Evolutionary conservation across 2,329 filamentous ascomycete genomes (phyloP).

Genomic region (Ophiostoma tasmaniense): DNA sequence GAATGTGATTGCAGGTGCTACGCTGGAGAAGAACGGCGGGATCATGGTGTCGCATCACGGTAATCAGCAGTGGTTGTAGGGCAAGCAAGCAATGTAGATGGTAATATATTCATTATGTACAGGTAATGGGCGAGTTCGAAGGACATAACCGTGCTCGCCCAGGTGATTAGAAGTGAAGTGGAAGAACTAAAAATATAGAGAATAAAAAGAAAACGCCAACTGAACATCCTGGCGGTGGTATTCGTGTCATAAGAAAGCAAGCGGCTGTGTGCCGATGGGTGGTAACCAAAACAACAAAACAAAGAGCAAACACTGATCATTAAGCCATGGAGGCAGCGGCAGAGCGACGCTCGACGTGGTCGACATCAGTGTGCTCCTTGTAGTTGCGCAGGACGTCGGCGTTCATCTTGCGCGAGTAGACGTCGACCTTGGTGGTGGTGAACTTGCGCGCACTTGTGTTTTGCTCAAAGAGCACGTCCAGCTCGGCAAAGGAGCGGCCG

Average conservation of each 20-base stretch:
- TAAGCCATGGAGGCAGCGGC: not conserved
- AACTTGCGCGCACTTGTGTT: constrained; percentile 66
- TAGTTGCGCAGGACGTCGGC: constrained; percentile 41
- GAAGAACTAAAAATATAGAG: not conserved
- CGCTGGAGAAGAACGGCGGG: constrained; percentile 27
- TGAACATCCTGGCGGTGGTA: not conserved
- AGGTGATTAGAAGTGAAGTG: not conserved
- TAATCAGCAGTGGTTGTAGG: not conserved
- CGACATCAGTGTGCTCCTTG: constrained; percentile 32
- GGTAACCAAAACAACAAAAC: not conserved
- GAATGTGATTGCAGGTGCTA: not conserved
- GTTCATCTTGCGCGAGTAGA: constrained; percentile 45
- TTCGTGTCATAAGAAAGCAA: not conserved
- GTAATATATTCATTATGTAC: constrained; percentile 1
- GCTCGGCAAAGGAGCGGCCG: constrained; percentile 75
- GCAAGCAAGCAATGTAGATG: constrained; percentile 28
- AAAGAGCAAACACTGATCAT: not conserved
- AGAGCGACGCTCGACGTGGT: constrained; percentile 17
- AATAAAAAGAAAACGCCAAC: constrained; percentile 26
- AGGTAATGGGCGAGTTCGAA: not conserved
- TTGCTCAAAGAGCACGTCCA: constrained; percentile 76
- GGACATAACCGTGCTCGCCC: not conserved
- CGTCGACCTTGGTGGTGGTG: constrained; percentile 47
- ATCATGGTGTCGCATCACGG: constrained; percentile 34
- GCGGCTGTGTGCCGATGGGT: not conserved